Evolutionary conservation across 768 basidiomycete genomes (phyloP).

Genomic region (Pleurotus ostreatus): DNA sequence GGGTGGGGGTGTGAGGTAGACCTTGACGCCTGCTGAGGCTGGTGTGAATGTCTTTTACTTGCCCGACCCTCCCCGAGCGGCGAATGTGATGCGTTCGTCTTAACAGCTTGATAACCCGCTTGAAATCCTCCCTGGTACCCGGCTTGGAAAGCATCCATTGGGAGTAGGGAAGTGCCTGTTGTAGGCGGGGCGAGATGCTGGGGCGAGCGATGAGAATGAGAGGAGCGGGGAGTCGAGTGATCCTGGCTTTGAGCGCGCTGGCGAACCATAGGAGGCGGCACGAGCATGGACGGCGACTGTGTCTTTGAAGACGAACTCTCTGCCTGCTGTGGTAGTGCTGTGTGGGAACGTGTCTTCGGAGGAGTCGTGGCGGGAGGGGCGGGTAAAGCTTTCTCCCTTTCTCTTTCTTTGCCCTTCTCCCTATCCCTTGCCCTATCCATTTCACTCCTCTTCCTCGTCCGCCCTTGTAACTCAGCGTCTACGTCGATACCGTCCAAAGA

Average conservation of each 20-base stretch:
- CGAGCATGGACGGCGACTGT: background rate
- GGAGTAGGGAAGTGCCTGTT: no score
- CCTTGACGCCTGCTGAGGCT: no score
- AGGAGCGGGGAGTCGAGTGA: background rate
- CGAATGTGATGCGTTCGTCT: no score
- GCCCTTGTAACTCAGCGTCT: background rate
- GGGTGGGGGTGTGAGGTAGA: background rate
- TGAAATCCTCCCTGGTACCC: no score
- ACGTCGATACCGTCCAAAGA: background rate
- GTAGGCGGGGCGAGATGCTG: no score
- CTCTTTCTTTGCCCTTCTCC: background rate
- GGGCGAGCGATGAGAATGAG: no score
- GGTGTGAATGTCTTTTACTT: no score
- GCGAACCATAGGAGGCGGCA: constrained; percentile 2
- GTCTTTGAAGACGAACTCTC: background rate
- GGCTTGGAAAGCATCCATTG: no score
- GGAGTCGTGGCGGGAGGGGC: background rate
- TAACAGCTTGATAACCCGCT: no score
- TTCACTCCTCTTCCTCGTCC: background rate
- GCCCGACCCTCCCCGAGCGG: no score
- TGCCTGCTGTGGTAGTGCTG: background rate
- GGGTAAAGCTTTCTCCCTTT: background rate
- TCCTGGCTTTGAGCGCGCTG: background rate
- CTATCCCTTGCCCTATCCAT: background rate
- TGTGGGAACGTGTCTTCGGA: background rate